These are phyloP conservation scores for Tulasnella sp. DNA, from an alignment of 768 basidiomycete genomes.

Conservation along the genomic window DNA sequence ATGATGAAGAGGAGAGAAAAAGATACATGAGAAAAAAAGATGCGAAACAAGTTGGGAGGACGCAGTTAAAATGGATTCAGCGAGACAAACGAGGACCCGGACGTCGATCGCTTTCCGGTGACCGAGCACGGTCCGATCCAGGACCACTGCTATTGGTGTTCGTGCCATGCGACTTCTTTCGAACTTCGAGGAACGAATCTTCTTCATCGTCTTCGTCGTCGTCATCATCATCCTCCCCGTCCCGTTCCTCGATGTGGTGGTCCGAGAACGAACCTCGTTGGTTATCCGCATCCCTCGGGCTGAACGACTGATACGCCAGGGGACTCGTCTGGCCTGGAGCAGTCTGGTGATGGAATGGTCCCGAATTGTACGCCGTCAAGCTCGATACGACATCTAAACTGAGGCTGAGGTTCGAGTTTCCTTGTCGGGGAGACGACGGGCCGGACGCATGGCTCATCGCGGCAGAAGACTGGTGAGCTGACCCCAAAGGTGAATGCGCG, in stretches of 20 bases:
- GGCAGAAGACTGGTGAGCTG: conserved; percentile 4
- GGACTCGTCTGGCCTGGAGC: background rate
- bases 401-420: conserved; percentile 13
- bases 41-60: background rate
- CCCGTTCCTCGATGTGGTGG: conserved; percentile 9
- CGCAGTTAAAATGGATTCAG: background rate
- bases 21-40: too few relatives aligned
- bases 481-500: conserved; percentile 18
- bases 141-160: background rate
- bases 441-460: conserved; percentile 14
- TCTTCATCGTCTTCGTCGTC: conserved; percentile 26
- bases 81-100: background rate
- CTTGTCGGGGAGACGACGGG: conserved; percentile 12
- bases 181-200: conserved; percentile 23
- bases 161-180: conserved; percentile 12
- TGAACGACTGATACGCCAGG: conserved; percentile 15
- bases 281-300: background rate
- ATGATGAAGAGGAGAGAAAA: too few relatives aligned
- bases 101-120: conserved; percentile 7
- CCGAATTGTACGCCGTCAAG: background rate
- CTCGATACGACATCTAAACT: background rate
- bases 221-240: conserved; percentile 16
- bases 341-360: background rate
- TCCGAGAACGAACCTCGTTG: conserved; percentile 5
- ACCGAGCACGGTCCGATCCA: background rate